Percentiles rank a stretch among this genome's conserved stretches.
Evolutionary conservation across 1,139 yeast genomes (phyloP).

Genomic region (Zygosaccharomyces pseudobailii): DNA sequence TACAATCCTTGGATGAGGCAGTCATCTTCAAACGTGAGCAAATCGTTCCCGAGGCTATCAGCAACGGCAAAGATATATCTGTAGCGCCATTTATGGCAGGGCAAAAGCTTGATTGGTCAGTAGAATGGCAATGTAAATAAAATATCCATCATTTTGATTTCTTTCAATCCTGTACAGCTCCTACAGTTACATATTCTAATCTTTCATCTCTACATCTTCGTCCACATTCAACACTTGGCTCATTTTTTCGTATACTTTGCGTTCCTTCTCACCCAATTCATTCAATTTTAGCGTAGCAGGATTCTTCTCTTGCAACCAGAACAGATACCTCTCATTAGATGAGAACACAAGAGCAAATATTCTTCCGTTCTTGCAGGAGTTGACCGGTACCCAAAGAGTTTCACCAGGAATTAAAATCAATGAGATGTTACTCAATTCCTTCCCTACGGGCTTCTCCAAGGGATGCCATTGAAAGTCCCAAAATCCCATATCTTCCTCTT

Average conservation of each 20-base stretch:
- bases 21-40: conserved; percentile 48
- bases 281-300: conserved; percentile 48
- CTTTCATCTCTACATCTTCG: conserved; percentile 28
- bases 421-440: conserved; percentile 53
- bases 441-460: conserved; percentile 39
- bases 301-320: conserved; percentile 89
- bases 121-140: conserved; percentile 55
- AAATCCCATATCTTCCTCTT: conserved; percentile 42
- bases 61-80: conserved; percentile 41
- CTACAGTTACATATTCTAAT: conserved; percentile 2
- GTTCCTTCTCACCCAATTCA: conserved; percentile 61
- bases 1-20: conserved; percentile 45
- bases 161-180: background rate
- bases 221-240: conserved; percentile 48
- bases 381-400: conserved; percentile 72
- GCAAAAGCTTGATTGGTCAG: conserved; percentile 64
- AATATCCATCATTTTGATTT: background rate
- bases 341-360: conserved; percentile 81
- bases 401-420: conserved; percentile 89
- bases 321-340: conserved; percentile 78
- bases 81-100: conserved; percentile 94
- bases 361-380: conserved; percentile 76
- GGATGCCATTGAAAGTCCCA: conserved; percentile 61
- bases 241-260: conserved; percentile 48
- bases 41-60: conserved; percentile 56